These are phyloP conservation scores for Candida taoyuanica DNA, from an alignment of 805 yeast species.

Conservation along the genomic window DNA sequence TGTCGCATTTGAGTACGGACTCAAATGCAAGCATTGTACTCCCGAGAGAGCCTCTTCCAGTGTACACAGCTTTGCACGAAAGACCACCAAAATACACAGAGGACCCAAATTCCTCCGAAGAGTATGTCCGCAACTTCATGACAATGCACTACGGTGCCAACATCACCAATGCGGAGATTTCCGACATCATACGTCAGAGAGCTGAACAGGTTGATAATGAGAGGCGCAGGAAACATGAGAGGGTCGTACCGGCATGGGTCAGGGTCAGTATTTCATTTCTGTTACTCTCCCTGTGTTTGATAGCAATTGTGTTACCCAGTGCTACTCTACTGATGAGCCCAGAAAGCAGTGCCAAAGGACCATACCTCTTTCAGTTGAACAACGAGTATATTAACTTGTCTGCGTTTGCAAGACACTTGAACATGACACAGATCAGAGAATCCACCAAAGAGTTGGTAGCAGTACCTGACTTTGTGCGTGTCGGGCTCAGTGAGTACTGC, in stretches of 20 bases:
- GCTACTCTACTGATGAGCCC: neutral
- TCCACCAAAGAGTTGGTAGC: neutral
- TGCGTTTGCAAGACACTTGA: neutral
- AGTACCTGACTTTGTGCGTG: conserved; percentile 5
- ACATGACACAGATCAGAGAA: neutral
- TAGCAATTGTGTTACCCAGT: neutral
- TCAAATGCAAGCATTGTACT: neutral
- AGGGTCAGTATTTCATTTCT: neutral
- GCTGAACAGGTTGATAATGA: neutral
- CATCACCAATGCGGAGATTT: neutral
- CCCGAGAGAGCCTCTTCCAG: neutral
- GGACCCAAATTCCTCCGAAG: neutral
- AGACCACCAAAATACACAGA: neutral
- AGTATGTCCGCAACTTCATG: neutral
- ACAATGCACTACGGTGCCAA: neutral
- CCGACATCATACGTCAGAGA: neutral
- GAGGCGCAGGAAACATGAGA: neutral
- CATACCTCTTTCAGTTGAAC: conserved; percentile 4
- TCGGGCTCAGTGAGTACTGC: conserved; percentile 5
- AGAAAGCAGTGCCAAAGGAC: neutral
- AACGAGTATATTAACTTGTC: conserved; percentile 2
- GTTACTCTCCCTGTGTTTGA: neutral
- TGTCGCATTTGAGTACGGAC: neutral
- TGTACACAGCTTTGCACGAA: neutral
- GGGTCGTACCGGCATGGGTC: neutral